Percentiles rank a stretch among this genome's conserved stretches.
phyloP scores from a whole-genome alignment of 768 basidiomycete genomes.

The Galerina sulciceps region DNA sequence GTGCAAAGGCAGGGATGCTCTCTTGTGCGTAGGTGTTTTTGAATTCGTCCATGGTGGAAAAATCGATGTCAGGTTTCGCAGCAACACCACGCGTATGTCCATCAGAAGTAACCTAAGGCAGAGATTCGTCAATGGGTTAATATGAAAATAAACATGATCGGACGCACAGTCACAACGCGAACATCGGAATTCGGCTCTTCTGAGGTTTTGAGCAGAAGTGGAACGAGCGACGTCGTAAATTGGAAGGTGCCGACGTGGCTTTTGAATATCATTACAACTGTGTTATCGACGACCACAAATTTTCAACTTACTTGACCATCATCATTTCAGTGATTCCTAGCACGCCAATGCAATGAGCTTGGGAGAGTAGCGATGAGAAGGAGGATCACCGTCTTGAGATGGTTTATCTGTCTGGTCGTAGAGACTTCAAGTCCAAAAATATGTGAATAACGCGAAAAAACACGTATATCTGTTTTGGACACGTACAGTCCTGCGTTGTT shows the following conservation, averaged over 20 bases:
- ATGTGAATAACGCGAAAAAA: not conserved
- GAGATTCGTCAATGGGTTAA: not conserved
- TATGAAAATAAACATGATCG: not conserved
- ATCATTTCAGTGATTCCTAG: slow-evolving; percentile 11
- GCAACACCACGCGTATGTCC: slow-evolving; percentile 1
- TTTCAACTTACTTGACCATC: slow-evolving; percentile 13
- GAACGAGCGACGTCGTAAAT: slow-evolving; percentile 51
- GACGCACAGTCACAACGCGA: slow-evolving; percentile 52
- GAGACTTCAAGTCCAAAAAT: not conserved
- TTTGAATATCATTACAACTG: not conserved
- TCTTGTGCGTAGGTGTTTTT: slow-evolving; percentile 9
- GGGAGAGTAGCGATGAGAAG: not conserved
- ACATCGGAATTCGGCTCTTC: slow-evolving; percentile 49
- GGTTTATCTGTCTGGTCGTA: slow-evolving; percentile 1
- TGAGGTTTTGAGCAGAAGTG: slow-evolving; percentile 49
- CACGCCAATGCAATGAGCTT: not conserved
- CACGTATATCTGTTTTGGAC: too few relatives aligned
- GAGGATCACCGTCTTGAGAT: not conserved
- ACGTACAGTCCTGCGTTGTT: slow-evolving; percentile 50
- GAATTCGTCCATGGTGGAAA: slow-evolving; percentile 16
- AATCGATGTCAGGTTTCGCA: slow-evolving; percentile 2
- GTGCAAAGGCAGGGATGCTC: slow-evolving; percentile 11
- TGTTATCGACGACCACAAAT: not conserved
- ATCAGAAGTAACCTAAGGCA: slow-evolving; percentile 9
- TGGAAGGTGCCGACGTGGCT: slow-evolving; percentile 53